Base-by-base conservation (phyloP, 2,329 filamentous ascomycete genomes). In the Fusarium staphyleae region DNA sequence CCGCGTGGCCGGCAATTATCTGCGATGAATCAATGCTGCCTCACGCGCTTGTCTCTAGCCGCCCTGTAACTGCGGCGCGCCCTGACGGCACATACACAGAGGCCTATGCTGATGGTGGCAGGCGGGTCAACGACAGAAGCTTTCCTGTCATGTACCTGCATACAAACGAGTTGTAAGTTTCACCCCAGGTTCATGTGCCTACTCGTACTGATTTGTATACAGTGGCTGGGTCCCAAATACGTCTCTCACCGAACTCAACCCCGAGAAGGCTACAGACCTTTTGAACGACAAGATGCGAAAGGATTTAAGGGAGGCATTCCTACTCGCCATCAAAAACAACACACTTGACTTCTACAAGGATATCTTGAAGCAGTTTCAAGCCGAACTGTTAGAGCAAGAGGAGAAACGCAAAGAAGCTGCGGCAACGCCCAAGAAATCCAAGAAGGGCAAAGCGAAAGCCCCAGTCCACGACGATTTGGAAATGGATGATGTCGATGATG, bases 11-110 rank as follows among this genome's bases (percentile, higher is more conserved):
- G 13, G 88, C 91, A 48, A 90, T 99, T 70, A 86, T 99, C 66
- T 95, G 91, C 72, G 92, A 96, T 71, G 93, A 99, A 74, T 87
- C 88, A 57, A 98, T 99, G 88, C 86, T 99, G 15, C 93, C 95
- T 2, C 81, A 87, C 52, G 86, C 82, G 12, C 83, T 99, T 18
- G 76, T 96, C 48, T 89, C 83, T 67, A 84, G 83, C 37, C 88
- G 95, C 56, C 95, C 93, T 8, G 90, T 96, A 46, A 92, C 91
- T 36, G 92, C 93, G 16, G 87, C 85, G 66, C 86, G 89, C 52
- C 77, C 84, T 16, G 93, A 98, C 74, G 93, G 93, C 52, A 89
- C 88, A 33, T 96, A 95, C 73, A 87, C 90, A 47, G 90, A 92
- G 54, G 90, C 93, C 61, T 97, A 90, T 70, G 85, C 87, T 33